phyloP scores from a whole-genome alignment of 1,284 basidiomycete species.

The Kwoniella shivajii region DNA sequence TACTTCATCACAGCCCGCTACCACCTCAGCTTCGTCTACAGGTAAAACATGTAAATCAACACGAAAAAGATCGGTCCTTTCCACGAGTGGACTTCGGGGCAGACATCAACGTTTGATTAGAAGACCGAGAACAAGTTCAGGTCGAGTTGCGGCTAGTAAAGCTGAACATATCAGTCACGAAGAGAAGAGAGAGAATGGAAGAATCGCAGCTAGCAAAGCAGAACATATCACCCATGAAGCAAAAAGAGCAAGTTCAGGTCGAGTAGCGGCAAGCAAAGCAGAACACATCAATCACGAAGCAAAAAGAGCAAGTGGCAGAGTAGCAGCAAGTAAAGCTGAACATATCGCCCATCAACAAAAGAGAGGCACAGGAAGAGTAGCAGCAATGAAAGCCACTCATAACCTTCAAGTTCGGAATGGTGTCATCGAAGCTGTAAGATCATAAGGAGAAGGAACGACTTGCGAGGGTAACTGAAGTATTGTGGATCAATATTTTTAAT shows the following conservation, averaged over 20 bases:
- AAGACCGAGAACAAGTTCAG: constrained; percentile 4
- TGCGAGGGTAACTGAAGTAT: no score
- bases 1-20: not conserved
- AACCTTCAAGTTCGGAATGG: not conserved
- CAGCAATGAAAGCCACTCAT: constrained; percentile 10
- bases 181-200: not conserved
- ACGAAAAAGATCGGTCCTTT: not conserved
- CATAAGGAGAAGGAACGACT: not conserved
- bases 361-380: not conserved
- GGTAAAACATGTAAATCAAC: constrained; percentile 12
- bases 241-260: not conserved
- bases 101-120: constrained; percentile 9
- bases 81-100: not conserved
- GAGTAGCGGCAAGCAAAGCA: constrained; percentile 6
- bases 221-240: constrained; percentile 11
- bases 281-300: constrained; percentile 6
- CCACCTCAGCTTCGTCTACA: not conserved
- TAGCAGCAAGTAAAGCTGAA: constrained; percentile 16
- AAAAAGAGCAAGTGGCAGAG: constrained; percentile 2
- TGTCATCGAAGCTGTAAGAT: not conserved
- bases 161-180: constrained; percentile 13
- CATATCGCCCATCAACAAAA: constrained; percentile 8
- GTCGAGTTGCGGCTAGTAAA: constrained; percentile 16
- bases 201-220: constrained; percentile 15
- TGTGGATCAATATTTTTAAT: no score